phyloP scores from a whole-genome alignment of 2,329 filamentous ascomycete species.

The Curvularia hawaiiensis region DNA sequence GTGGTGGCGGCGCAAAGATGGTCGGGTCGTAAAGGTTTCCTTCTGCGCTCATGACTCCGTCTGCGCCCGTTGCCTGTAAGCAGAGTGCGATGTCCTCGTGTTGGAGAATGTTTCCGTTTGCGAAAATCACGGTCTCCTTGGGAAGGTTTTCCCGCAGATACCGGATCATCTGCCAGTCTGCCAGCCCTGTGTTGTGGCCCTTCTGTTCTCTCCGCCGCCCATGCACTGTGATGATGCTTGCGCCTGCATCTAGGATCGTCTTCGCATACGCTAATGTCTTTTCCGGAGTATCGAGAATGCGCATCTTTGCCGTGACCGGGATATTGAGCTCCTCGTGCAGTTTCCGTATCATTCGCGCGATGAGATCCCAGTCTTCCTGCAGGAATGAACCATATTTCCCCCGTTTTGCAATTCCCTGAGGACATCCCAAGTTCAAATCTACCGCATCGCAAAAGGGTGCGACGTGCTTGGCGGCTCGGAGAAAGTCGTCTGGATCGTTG shows the following conservation, averaged over 20 bases:
- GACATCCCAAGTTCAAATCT: constrained; percentile 93
- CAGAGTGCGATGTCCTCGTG: constrained; percentile 78
- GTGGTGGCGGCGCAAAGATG: constrained; percentile 76
- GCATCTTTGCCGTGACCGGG: constrained; percentile 93
- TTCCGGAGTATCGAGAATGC: constrained; percentile 84
- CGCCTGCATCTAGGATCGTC: constrained; percentile 84
- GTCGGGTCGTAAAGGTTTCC: constrained; percentile 91
- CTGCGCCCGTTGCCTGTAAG: constrained; percentile 81
- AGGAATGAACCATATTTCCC: constrained; percentile 94
- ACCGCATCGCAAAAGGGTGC: constrained; percentile 92
- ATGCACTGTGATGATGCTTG: constrained; percentile 92
- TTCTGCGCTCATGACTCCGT: constrained; percentile 95
- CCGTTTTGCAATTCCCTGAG: constrained; percentile 89
- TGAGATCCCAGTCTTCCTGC: constrained; percentile 87
- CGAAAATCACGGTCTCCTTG: constrained; percentile 88
- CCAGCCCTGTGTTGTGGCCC: constrained; percentile 90
- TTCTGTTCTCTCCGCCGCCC: constrained; percentile 90
- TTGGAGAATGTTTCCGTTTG: constrained; percentile 92
- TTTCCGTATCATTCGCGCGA: constrained; percentile 81
- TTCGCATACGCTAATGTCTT: constrained; percentile 86
- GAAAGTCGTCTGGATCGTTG: constrained; percentile 79
- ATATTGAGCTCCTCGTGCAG: constrained; percentile 78
- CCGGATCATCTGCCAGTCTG: constrained; percentile 86
- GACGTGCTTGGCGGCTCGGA: constrained; percentile 77
- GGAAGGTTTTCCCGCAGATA: constrained; percentile 84